Conservation (phyloP, 1,284 basidiomycete species). For the Malassezia japonica region DNA sequence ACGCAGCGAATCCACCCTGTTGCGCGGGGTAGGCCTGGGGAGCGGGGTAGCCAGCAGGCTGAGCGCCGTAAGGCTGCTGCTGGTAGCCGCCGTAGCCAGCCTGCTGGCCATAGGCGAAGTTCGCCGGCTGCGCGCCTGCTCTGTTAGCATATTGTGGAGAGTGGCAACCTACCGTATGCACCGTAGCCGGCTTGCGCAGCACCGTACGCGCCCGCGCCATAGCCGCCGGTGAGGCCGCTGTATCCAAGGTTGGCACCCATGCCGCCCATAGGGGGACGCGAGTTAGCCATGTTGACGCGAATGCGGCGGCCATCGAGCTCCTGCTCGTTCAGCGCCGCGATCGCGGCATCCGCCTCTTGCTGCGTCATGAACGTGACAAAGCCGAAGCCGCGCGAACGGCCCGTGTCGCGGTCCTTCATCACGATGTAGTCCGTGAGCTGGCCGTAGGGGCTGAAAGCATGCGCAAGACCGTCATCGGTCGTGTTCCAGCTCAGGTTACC, state of each 20-base stretch:
- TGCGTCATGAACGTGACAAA: conserved; percentile 58
- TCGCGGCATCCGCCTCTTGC: conserved; percentile 70
- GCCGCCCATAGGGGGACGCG: conserved; percentile 52
- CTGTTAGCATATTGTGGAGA: not conserved
- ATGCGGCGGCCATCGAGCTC: conserved; percentile 88
- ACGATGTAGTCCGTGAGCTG: conserved; percentile 53
- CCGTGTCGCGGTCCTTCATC: conserved; percentile 95
- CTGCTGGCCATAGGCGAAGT: conserved; percentile 25
- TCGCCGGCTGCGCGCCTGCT: conserved; percentile 20
- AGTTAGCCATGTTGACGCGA: conserved; percentile 83
- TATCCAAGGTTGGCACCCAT: conserved; percentile 34
- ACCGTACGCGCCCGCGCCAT: conserved; percentile 40
- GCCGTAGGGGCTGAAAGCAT: conserved; percentile 44
- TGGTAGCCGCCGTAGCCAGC: conserved; percentile 31
- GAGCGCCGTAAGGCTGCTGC: conserved; percentile 29
- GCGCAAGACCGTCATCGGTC: conserved; percentile 45
- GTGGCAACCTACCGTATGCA: conserved; percentile 16
- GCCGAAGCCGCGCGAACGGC: conserved; percentile 81
- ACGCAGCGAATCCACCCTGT: conserved; percentile 30
- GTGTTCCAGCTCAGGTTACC: conserved; percentile 49
- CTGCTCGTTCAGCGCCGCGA: conserved; percentile 71
- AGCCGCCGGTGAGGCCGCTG: conserved; percentile 41
- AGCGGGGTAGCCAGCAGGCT: conserved; percentile 30
- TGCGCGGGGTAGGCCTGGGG: conserved; percentile 23
- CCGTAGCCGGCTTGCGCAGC: conserved; percentile 28